These are phyloP conservation scores for Cladophialophora exuberans DNA, from an alignment of 2,329 filamentous ascomycete genomes.

Conservation along the genomic window DNA sequence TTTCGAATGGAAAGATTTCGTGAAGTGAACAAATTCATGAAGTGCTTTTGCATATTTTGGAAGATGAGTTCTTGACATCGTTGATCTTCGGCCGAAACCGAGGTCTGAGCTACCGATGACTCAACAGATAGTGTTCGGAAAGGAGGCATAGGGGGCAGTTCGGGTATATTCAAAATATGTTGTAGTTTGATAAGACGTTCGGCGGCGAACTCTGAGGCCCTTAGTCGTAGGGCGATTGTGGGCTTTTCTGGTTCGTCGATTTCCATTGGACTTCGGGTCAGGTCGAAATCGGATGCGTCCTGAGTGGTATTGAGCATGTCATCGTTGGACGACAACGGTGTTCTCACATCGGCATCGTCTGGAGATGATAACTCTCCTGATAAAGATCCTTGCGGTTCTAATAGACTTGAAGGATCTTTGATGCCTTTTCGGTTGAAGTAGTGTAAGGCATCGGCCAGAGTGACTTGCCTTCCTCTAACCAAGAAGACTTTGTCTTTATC, in stretches of 20 bases:
- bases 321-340: constrained; percentile 29
- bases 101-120: constrained; percentile 23
- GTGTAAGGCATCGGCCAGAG: constrained; percentile 33
- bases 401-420: constrained; percentile 33
- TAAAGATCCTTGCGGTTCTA: constrained; percentile 20
- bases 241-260: constrained; percentile 18
- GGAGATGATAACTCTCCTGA: constrained; percentile 31
- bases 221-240: constrained; percentile 15
- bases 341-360: constrained; percentile 30
- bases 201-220: constrained; percentile 25
- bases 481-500: constrained; percentile 34
- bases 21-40: constrained; percentile 28
- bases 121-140: constrained; percentile 33
- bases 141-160: constrained; percentile 29
- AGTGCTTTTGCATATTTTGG: constrained; percentile 31
- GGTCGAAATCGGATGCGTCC: constrained; percentile 27
- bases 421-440: constrained; percentile 36
- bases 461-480: constrained; percentile 32
- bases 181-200: constrained; percentile 25
- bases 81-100: constrained; percentile 23
- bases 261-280: constrained; percentile 22
- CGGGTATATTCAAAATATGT: constrained; percentile 24
- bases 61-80: constrained; percentile 30
- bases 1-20: constrained; percentile 30
- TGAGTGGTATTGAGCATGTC: constrained; percentile 23